Evolutionary conservation across 2,329 filamentous ascomycete species (phyloP).

Genomic region (Colletotrichum chlorophyti): DNA sequence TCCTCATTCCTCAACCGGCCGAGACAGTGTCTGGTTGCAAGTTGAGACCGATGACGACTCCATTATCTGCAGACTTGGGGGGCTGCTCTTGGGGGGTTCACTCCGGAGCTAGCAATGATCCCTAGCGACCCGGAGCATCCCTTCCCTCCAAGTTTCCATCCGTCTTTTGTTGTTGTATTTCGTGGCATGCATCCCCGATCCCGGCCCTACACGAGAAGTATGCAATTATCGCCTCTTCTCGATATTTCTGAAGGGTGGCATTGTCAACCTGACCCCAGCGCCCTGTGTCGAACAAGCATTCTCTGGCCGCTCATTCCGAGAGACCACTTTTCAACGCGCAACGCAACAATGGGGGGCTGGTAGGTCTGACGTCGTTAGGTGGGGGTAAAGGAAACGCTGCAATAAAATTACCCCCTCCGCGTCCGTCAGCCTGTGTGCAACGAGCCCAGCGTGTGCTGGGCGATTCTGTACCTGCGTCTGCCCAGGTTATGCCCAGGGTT

Average conservation of each 20-base stretch:
- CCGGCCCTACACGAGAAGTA: not conserved
- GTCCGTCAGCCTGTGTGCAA: too few relatives aligned
- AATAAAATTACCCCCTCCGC: too few relatives aligned
- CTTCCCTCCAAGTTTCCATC: not conserved
- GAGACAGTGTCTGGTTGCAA: constrained; percentile 23
- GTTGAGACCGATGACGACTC: constrained; percentile 15
- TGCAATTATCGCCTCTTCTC: not conserved
- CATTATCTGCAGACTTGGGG: not conserved
- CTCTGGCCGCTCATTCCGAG: not conserved
- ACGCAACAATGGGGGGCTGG: not conserved
- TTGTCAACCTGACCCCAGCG: constrained; percentile 4
- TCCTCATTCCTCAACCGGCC: not conserved
- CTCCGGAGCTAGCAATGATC: too few relatives aligned
- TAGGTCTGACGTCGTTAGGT: constrained; percentile 21
- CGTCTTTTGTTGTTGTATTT: too few relatives aligned
- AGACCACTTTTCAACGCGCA: not conserved
- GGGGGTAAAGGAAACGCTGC: too few relatives aligned
- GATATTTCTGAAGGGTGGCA: not conserved
- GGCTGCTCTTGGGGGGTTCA: too few relatives aligned
- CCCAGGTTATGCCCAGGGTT: too few relatives aligned
- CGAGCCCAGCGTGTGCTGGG: not conserved
- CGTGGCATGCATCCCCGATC: too few relatives aligned
- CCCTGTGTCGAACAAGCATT: too few relatives aligned
- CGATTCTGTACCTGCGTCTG: constrained; percentile 26
- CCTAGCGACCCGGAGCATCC: too few relatives aligned